Conservation (phyloP, 2,329 filamentous ascomycete species). For the Venturia nashicola region DNA sequence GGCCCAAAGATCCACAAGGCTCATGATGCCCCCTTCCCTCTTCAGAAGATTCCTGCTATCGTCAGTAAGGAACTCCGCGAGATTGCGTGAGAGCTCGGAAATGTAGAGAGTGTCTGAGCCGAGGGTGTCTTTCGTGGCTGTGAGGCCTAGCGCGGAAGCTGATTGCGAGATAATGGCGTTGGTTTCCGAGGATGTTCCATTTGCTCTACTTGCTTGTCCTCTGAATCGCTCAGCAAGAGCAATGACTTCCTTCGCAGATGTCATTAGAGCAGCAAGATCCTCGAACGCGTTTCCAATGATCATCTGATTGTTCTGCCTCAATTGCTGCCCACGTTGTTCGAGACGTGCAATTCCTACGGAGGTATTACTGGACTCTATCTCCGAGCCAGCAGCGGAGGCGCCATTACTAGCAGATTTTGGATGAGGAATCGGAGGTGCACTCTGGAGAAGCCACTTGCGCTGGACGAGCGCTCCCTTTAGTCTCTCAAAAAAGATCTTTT, state of each 20-base stretch:
- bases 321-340: conserved; percentile 71
- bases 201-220: conserved; percentile 49
- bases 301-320: conserved; percentile 83
- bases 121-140: conserved; percentile 93
- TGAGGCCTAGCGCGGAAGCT: conserved; percentile 68
- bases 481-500: conserved; percentile 79
- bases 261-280: conserved; percentile 92
- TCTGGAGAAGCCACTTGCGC: conserved; percentile 86
- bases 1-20: conserved; percentile 82
- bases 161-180: conserved; percentile 69
- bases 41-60: conserved; percentile 67
- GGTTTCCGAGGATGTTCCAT: conserved; percentile 41
- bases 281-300: conserved; percentile 92
- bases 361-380: conserved; percentile 29
- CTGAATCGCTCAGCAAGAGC: conserved; percentile 84
- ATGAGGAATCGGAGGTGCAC: conserved; percentile 75
- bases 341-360: conserved; percentile 84
- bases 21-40: conserved; percentile 77
- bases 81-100: conserved; percentile 70
- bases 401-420: conserved; percentile 28
- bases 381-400: conserved; percentile 15
- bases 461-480: conserved; percentile 81
- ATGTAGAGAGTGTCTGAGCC: conserved; percentile 80
- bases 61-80: conserved; percentile 83
- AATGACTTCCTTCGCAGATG: conserved; percentile 90